Evolutionary conservation across 1,284 basidiomycete genomes (phyloP).

Genomic region (Kwoniella shivajii): DNA sequence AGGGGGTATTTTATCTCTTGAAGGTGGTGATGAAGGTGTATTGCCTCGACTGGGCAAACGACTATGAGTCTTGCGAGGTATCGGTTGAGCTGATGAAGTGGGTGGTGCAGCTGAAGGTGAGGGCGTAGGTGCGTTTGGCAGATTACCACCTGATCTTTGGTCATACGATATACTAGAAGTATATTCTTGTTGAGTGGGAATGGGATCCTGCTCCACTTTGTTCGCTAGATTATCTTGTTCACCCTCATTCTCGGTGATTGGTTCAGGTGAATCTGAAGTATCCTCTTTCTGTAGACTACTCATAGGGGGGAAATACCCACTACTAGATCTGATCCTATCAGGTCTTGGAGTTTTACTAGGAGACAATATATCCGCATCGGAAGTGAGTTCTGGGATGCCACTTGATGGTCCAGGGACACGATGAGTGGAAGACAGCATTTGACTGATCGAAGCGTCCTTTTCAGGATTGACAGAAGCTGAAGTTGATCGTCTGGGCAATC

Average conservation of each 20-base stretch:
- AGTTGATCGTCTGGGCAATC: slow-evolving; percentile 24
- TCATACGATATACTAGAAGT: too few relatives aligned
- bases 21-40: slow-evolving; percentile 6
- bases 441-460: slow-evolving; percentile 5
- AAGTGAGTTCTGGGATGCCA: background rate
- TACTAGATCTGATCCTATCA: slow-evolving; percentile 1
- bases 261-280: slow-evolving; percentile 9
- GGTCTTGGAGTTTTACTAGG: slow-evolving; percentile 1
- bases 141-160: too few relatives aligned
- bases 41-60: slow-evolving; percentile 5
- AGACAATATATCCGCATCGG: background rate
- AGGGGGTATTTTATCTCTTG: background rate
- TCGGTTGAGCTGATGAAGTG: slow-evolving; percentile 1
- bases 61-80: slow-evolving; percentile 5
- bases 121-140: background rate
- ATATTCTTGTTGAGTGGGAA: too few relatives aligned
- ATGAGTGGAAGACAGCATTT: slow-evolving; percentile 13
- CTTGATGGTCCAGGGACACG: background rate
- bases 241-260: background rate
- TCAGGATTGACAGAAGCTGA: slow-evolving; percentile 14
- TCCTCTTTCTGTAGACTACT: background rate
- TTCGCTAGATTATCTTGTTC: too few relatives aligned
- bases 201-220: too few relatives aligned
- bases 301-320: slow-evolving; percentile 23
- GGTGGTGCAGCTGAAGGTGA: background rate